A percentile compares a stretch with the other conserved stretches of the same genome.
These are phyloP conservation scores for Syncephalastrum sp. DNA, from an alignment of 371 early-diverging fungal species.

Conservation along the genomic window DNA sequence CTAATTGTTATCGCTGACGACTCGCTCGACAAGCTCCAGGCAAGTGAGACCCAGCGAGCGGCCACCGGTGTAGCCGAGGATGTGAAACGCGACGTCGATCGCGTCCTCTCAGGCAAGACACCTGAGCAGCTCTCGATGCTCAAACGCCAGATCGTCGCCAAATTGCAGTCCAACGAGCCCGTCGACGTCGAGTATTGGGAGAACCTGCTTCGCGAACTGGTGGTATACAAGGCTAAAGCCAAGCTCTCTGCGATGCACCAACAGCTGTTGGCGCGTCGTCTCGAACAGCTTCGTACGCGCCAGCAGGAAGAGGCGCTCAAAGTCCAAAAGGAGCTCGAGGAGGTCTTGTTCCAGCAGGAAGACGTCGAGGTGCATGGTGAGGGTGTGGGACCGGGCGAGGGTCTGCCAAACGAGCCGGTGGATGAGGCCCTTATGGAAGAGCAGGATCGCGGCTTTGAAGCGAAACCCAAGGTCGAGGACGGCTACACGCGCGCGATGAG, in stretches of 20 bases:
- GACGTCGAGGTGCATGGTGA: slow-evolving; percentile 45
- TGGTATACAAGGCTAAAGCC: slow-evolving; percentile 84
- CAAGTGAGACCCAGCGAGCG: slow-evolving; percentile 25
- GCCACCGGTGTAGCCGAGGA: slow-evolving; percentile 35
- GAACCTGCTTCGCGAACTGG: slow-evolving; percentile 69
- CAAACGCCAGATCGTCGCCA: slow-evolving; percentile 69
- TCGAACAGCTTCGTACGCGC: slow-evolving; percentile 66
- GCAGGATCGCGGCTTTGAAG: slow-evolving; percentile 37
- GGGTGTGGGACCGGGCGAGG: slow-evolving; percentile 47
- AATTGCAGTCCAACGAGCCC: slow-evolving; percentile 68
- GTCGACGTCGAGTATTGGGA: slow-evolving; percentile 97
- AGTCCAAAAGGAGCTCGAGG: slow-evolving; percentile 66
- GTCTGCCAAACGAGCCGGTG: slow-evolving; percentile 41
- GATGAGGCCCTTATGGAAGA: slow-evolving; percentile 43
- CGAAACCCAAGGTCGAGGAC: slow-evolving; percentile 19
- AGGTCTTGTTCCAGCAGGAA: slow-evolving; percentile 54
- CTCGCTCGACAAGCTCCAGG: slow-evolving; percentile 52
- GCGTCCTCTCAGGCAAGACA: slow-evolving; percentile 73
- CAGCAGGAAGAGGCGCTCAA: slow-evolving; percentile 67
- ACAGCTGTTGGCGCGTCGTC: slow-evolving; percentile 64
- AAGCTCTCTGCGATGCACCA: slow-evolving; percentile 75
- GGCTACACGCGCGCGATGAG: slow-evolving; percentile 67
- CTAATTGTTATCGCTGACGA: slow-evolving; percentile 84
- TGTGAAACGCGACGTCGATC: slow-evolving; percentile 67
- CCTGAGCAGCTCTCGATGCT: slow-evolving; percentile 68